Conservation (phyloP, 495 filamentous ascomycete species). For the Daldinia concentrica region DNA sequence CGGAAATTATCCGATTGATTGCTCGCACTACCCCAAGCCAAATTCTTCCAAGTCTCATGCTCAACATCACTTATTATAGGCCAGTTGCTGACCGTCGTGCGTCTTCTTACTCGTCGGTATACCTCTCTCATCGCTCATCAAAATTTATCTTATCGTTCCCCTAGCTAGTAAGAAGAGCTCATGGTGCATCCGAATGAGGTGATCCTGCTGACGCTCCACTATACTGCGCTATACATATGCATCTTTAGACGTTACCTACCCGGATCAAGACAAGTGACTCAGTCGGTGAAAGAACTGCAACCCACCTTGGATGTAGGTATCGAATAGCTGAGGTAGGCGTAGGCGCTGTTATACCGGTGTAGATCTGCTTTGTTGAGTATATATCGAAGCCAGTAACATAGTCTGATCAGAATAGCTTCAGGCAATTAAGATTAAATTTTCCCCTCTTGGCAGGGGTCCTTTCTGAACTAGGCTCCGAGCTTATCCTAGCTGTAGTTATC, state of each 20-base stretch:
- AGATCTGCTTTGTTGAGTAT: background rate
- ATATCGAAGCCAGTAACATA: background rate
- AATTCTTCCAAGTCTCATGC: background rate
- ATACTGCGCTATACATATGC: background rate
- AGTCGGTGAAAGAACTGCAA: constrained; percentile 3
- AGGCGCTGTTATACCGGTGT: background rate
- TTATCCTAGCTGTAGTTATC: constrained; percentile 21
- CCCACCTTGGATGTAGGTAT: background rate
- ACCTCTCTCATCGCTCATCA: background rate
- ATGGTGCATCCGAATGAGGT: background rate
- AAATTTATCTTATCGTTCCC: background rate
- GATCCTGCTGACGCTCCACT: constrained; percentile 1
- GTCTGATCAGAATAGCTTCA: constrained; percentile 24
- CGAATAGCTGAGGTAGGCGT: background rate
- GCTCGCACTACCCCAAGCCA: background rate
- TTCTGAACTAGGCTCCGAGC: constrained; percentile 18
- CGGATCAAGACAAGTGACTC: background rate
- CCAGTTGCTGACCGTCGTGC: background rate
- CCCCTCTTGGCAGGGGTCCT: constrained; percentile 33
- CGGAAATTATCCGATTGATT: background rate
- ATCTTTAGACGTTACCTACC: background rate
- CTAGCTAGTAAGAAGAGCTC: background rate
- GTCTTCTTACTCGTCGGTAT: background rate
- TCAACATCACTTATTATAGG: background rate
- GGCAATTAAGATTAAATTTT: constrained; percentile 20